Percentiles rank a stretch among this genome's conserved stretches.
These are phyloP conservation scores for Trichosporon coremiiforme DNA, from an alignment of 1,284 basidiomycete species.

Conservation along the genomic window DNA sequence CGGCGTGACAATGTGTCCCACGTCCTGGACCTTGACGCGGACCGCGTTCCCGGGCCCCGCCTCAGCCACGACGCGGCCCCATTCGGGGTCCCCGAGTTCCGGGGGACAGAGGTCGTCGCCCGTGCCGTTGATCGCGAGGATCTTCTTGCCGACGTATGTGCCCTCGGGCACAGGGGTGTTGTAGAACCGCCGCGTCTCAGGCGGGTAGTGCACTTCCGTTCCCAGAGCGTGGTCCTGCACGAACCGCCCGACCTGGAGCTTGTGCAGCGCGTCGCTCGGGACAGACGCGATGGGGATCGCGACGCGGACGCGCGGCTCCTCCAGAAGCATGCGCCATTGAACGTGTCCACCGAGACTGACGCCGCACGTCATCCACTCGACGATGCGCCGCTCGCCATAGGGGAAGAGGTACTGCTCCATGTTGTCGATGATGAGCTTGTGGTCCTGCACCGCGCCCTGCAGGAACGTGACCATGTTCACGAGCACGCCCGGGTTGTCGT, in stretches of 20 bases:
- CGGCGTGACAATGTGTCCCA: slow-evolving; percentile 52
- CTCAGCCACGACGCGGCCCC: slow-evolving; percentile 8
- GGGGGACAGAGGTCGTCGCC: slow-evolving; percentile 51
- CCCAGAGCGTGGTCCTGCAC: slow-evolving; percentile 12
- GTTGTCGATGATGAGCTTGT: slow-evolving; percentile 79
- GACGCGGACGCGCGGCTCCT: slow-evolving; percentile 19
- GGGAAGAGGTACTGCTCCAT: slow-evolving; percentile 78
- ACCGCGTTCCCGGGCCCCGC: neutral
- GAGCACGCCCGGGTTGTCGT: slow-evolving; percentile 12
- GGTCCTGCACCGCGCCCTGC: slow-evolving; percentile 58
- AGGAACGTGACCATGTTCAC: slow-evolving; percentile 8
- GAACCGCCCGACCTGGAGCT: slow-evolving; percentile 15
- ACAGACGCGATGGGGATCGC: slow-evolving; percentile 18
- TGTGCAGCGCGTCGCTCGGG: slow-evolving; percentile 18
- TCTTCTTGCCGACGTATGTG: slow-evolving; percentile 66
- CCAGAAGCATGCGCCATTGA: slow-evolving; percentile 18
- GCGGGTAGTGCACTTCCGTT: slow-evolving; percentile 6
- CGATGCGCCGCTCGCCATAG: slow-evolving; percentile 64
- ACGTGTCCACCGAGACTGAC: slow-evolving; percentile 58
- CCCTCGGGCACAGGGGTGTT: slow-evolving; percentile 7
- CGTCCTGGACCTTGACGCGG: neutral
- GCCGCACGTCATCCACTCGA: slow-evolving; percentile 65
- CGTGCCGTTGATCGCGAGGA: slow-evolving; percentile 66
- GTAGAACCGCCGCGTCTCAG: slow-evolving; percentile 13
- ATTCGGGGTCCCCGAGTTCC: neutral